phyloP scores from a whole-genome alignment of 129 eudicot genomes.

The Ambrosia artemisiifolia region DNA sequence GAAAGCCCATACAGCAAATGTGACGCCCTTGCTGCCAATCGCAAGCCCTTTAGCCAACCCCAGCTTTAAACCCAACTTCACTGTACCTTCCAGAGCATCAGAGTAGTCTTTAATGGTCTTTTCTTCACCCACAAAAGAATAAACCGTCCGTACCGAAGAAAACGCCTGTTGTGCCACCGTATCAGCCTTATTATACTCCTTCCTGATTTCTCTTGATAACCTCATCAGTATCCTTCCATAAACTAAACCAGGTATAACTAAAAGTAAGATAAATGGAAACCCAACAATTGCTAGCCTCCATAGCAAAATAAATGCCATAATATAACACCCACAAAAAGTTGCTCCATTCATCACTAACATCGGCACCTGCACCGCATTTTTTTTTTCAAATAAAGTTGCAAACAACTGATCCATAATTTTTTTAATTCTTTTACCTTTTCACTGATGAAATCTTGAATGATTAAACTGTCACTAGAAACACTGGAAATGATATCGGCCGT shows the following conservation, averaged over 20 bases:
- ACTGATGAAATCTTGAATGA: slow-evolving; percentile 51
- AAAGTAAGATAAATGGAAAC: slow-evolving; percentile 35
- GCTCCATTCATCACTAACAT: slow-evolving; percentile 30
- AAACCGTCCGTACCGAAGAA: slow-evolving; percentile 48
- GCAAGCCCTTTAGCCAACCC: slow-evolving; percentile 48
- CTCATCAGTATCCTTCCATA: slow-evolving; percentile 37
- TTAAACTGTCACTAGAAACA: slow-evolving; percentile 46
- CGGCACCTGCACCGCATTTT: slow-evolving; percentile 33
- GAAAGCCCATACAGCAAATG: slow-evolving; percentile 41
- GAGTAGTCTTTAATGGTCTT: slow-evolving; percentile 41
- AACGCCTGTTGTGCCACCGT: slow-evolving; percentile 41
- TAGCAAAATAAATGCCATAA: slow-evolving; percentile 33
- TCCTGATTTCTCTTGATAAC: slow-evolving; percentile 43
- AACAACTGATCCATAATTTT: too few relatives aligned
- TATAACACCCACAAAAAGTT: slow-evolving; percentile 24
- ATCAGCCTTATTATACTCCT: slow-evolving; percentile 43
- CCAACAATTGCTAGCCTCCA: slow-evolving; percentile 59
- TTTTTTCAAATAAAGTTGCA: neutral
- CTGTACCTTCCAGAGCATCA: slow-evolving; percentile 42
- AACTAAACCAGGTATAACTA: slow-evolving; percentile 38
- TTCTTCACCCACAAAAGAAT: slow-evolving; percentile 53
- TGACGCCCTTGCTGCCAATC: slow-evolving; percentile 38
- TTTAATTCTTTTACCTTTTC: slow-evolving; percentile 34
- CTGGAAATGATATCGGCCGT: slow-evolving; percentile 42
- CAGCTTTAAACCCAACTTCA: slow-evolving; percentile 40